Conservation (phyloP, 2,329 filamentous ascomycete genomes). For the Blastomyces percursus region DNA sequence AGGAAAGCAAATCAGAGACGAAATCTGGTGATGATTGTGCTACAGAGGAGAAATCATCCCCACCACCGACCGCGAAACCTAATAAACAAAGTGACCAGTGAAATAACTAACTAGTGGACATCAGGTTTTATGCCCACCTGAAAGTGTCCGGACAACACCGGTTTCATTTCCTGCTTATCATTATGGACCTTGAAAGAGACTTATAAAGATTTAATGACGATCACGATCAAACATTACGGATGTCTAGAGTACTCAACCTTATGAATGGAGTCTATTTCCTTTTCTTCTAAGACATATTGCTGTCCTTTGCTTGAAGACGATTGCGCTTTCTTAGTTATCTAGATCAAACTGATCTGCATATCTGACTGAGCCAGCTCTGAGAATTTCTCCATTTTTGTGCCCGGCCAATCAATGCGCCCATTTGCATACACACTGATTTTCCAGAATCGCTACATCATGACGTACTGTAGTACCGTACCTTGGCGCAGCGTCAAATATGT, state of each 20-base stretch:
- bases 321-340: neutral
- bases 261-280: neutral
- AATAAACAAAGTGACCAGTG: neutral
- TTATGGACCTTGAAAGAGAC: neutral
- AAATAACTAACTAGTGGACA: neutral
- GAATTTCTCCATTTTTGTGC: neutral
- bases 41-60: neutral
- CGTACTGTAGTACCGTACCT: too few species aligned
- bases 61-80: neutral
- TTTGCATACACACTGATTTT: neutral
- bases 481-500: neutral
- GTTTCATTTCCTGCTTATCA: neutral
- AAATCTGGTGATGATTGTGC: neutral
- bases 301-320: neutral
- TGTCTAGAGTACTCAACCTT: neutral
- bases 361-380: neutral
- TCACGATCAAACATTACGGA: neutral
- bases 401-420: neutral
- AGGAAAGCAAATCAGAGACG: neutral
- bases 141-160: neutral
- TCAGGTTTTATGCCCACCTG: neutral
- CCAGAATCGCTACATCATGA: neutral
- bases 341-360: neutral
- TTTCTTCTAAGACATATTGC: neutral
- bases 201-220: neutral